Conservation (phyloP, 1,139 yeast genomes). For the Debaryomyces udenii region DNA sequence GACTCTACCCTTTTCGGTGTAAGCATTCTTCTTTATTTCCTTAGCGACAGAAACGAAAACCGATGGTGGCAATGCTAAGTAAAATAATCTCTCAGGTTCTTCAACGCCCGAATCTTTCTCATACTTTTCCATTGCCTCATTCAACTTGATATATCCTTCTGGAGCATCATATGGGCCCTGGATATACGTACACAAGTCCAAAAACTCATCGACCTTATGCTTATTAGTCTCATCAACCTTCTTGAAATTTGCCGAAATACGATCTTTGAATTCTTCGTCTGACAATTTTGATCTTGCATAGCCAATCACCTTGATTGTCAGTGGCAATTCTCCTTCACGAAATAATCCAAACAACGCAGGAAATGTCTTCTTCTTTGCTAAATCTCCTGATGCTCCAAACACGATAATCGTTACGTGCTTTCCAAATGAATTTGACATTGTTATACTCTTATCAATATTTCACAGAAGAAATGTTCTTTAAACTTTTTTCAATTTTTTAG, state of each 20-base stretch:
- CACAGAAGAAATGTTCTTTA: too few relatives aligned
- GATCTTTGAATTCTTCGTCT: conserved; percentile 64
- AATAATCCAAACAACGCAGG: conserved; percentile 74
- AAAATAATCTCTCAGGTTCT: conserved; percentile 76
- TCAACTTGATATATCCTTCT: conserved; percentile 68
- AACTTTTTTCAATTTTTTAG: neutral
- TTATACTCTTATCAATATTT: neutral
- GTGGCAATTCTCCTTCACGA: conserved; percentile 80
- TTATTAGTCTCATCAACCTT: conserved; percentile 47
- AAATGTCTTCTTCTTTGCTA: conserved; percentile 94
- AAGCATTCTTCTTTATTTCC: conserved; percentile 68
- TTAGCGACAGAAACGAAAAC: conserved; percentile 81
- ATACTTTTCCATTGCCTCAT: conserved; percentile 55
- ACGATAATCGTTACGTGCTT: conserved; percentile 77
- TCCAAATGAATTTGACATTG: conserved; percentile 43
- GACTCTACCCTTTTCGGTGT: conserved; percentile 69
- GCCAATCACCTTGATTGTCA: conserved; percentile 75
- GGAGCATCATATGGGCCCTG: conserved; percentile 79
- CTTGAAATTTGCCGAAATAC: conserved; percentile 71
- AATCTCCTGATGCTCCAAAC: conserved; percentile 92
- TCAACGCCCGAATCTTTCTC: conserved; percentile 52
- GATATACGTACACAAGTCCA: conserved; percentile 65
- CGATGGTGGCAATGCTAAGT: conserved; percentile 93
- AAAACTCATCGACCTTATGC: conserved; percentile 61
- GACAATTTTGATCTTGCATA: conserved; percentile 84